These are phyloP conservation scores for Geum urbanum DNA, from an alignment of 306 rosid species.

Conservation along the genomic window DNA sequence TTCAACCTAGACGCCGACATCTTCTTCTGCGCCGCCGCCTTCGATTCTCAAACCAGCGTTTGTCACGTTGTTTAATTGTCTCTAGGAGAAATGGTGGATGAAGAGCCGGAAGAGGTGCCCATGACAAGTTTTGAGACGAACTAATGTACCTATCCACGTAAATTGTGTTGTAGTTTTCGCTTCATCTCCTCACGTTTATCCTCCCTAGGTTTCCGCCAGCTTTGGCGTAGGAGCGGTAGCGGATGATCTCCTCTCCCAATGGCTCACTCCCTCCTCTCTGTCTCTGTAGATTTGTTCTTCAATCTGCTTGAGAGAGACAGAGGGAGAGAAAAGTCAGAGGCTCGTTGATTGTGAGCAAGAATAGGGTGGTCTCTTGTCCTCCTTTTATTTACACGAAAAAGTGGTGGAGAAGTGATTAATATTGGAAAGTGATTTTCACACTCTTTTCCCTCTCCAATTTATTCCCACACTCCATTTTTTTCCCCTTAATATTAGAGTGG, in stretches of 20 bases:
- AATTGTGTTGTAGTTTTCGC: conserved; percentile 17
- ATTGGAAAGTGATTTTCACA: too few species aligned
- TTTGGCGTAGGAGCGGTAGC: not conserved
- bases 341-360: not conserved
- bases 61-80: not conserved
- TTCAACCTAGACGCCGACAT: not conserved
- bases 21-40: not conserved
- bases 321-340: not conserved
- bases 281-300: not conserved
- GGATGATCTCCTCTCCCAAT: conserved; percentile 23
- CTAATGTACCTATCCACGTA: conserved; percentile 9
- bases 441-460: too few species aligned
- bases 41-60: not conserved
- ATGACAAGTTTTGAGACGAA: not conserved
- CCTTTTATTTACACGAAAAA: conserved; percentile 2
- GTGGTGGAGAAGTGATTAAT: conserved; percentile 16
- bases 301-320: conserved; percentile 10
- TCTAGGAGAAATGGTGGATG: not conserved
- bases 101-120: conserved; percentile 8
- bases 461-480: too few species aligned
- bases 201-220: conserved; percentile 1
- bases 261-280: conserved; percentile 15
- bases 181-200: conserved; percentile 14
- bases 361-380: not conserved
- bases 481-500: too few species aligned